These are phyloP conservation scores for Lentinus brumalis DNA, from an alignment of 768 basidiomycete genomes.

Conservation along the genomic window DNA sequence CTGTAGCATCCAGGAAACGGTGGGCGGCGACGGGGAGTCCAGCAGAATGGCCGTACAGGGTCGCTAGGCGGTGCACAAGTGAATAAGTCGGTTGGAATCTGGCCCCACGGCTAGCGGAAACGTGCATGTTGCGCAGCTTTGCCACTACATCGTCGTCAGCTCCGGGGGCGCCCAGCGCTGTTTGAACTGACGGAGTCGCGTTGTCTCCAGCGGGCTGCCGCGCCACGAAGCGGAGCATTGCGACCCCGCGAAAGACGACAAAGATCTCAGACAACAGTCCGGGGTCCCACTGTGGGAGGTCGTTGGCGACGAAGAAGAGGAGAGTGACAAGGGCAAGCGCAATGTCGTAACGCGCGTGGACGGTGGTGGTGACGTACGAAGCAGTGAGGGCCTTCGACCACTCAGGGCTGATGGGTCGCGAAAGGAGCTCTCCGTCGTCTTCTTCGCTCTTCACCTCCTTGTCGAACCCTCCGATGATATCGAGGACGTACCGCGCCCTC, in stretches of 20 bases:
- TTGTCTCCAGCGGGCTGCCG: slow-evolving; percentile 56
- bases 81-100: slow-evolving; percentile 58
- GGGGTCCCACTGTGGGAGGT: slow-evolving; percentile 64
- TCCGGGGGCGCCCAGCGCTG: slow-evolving; percentile 31
- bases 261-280: slow-evolving; percentile 71
- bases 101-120: slow-evolving; percentile 35
- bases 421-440: slow-evolving; percentile 60
- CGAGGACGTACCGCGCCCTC: slow-evolving; percentile 58
- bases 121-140: slow-evolving; percentile 74
- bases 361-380: slow-evolving; percentile 60
- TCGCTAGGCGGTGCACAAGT: slow-evolving; percentile 62
- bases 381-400: slow-evolving; percentile 66
- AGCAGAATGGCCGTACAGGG: slow-evolving; percentile 48
- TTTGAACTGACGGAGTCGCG: slow-evolving; percentile 33
- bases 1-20: slow-evolving; percentile 66
- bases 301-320: slow-evolving; percentile 71
- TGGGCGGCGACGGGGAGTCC: slow-evolving; percentile 65
- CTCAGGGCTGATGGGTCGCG: slow-evolving; percentile 51
- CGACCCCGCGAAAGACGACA: slow-evolving; percentile 76
- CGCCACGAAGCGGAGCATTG: slow-evolving; percentile 65
- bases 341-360: slow-evolving; percentile 77
- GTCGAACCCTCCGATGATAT: slow-evolving; percentile 74
- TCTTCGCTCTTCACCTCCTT: slow-evolving; percentile 72
- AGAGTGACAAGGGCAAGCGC: slow-evolving; percentile 64
- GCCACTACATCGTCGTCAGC: slow-evolving; percentile 62